A percentile compares a stretch with the other conserved stretches of the same genome.
phyloP scores from a whole-genome alignment of 257 asterid genomes.

The Misopates orontium region DNA sequence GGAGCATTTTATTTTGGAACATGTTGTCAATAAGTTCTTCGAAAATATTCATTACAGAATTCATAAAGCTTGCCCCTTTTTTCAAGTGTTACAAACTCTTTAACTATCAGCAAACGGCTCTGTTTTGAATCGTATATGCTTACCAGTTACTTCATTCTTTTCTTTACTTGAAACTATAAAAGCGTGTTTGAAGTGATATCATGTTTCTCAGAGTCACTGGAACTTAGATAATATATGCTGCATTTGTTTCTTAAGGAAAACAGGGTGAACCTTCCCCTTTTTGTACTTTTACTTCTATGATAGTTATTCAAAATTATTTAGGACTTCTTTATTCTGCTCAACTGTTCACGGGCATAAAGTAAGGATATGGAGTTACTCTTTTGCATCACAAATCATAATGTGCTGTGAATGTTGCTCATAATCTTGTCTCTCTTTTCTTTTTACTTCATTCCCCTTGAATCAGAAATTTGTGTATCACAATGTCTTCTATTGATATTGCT shows the following conservation, averaged over 20 bases:
- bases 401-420: no score
- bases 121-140: background rate
- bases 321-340: background rate
- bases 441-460: no score
- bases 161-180: background rate
- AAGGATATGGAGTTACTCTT: background rate
- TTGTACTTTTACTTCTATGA: background rate
- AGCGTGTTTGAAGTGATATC: background rate
- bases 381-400: background rate
- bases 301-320: background rate
- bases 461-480: no score
- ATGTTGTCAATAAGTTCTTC: background rate
- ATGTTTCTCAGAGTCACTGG: background rate
- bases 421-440: no score
- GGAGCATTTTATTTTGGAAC: conserved; percentile 13
- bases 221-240: no score
- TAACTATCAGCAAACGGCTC: background rate
- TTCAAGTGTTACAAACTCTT: background rate
- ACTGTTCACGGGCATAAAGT: background rate
- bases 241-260: no score
- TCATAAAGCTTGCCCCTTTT: background rate
- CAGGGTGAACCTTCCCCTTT: no score
- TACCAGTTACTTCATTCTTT: no score
- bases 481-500: no score
- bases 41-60: background rate